A percentile compares a stretch with the other conserved stretches of the same genome.
Evolutionary conservation across 441 rosid genomes (phyloP).

Genomic region (Lepidium campestre): DNA sequence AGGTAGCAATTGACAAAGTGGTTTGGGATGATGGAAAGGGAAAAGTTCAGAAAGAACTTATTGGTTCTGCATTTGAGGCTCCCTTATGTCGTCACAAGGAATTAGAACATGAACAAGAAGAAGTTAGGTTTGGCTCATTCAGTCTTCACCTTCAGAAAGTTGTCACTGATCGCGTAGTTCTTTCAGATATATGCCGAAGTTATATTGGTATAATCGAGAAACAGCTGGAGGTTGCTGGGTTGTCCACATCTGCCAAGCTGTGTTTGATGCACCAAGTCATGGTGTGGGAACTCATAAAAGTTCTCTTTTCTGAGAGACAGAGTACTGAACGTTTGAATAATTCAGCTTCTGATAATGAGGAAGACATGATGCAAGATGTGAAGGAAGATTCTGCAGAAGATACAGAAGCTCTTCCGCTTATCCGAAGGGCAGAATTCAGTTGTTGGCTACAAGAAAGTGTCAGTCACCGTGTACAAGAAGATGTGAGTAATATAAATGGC

Average conservation of each 20-base stretch:
- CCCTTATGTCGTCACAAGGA: constrained; percentile 75
- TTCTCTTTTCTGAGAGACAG: constrained; percentile 83
- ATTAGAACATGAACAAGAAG: constrained; percentile 50
- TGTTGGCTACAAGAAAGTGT: constrained; percentile 92
- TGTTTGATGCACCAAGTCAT: constrained; percentile 88
- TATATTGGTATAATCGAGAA: constrained; percentile 79
- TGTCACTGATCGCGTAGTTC: constrained; percentile 56
- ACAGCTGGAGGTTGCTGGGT: constrained; percentile 74
- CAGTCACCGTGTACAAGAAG: constrained; percentile 88
- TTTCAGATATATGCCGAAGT: constrained; percentile 73
- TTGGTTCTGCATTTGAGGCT: constrained; percentile 61
- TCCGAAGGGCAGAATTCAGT: constrained; percentile 93
- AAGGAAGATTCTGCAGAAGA: constrained; percentile 67
- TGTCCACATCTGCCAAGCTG: constrained; percentile 62
- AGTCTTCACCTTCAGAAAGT: constrained; percentile 72
- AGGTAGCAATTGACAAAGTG: constrained; percentile 80
- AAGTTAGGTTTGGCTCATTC: constrained; percentile 63
- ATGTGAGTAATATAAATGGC: constrained; percentile 66
- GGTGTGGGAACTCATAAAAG: constrained; percentile 95
- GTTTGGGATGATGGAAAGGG: constrained; percentile 68
- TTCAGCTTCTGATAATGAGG: constrained; percentile 75
- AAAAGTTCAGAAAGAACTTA: constrained; percentile 65
- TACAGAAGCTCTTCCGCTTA: constrained; percentile 74
- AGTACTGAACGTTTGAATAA: constrained; percentile 45
- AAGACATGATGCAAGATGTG: constrained; percentile 84